Evolutionary conservation across 2,329 filamentous ascomycete species (phyloP).

Genomic region (Aspergillus ustus): DNA sequence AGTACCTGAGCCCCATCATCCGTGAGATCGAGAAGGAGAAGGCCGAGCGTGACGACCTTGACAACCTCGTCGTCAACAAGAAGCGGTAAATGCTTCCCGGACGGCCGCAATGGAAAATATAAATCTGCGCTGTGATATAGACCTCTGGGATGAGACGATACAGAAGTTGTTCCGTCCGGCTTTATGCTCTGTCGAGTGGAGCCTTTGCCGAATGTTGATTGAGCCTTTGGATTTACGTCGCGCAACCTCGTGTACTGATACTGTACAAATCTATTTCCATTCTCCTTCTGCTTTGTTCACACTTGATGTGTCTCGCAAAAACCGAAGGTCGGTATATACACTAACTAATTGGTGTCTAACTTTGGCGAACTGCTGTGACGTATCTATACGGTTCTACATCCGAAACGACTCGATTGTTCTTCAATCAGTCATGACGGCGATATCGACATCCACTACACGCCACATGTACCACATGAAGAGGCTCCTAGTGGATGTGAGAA

Average conservation of each 20-base stretch:
- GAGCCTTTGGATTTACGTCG: conserved; percentile 29
- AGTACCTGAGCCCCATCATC: conserved; percentile 71
- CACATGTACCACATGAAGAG: conserved; percentile 99
- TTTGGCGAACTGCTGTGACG: not conserved
- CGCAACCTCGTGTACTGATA: conserved; percentile 43
- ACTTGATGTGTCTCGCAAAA: not conserved
- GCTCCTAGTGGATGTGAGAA: conserved; percentile 58
- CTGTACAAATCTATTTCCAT: conserved; percentile 48
- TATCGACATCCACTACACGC: conserved; percentile 79
- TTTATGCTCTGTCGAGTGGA: conserved; percentile 26
- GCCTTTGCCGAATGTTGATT: conserved; percentile 28
- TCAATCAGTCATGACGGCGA: conserved; percentile 53
- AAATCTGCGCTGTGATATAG: conserved; percentile 22
- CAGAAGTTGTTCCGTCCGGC: conserved; percentile 28
- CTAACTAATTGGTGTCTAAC: not conserved
- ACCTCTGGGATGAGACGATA: conserved; percentile 27
- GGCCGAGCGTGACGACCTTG: conserved; percentile 70
- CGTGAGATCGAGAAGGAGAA: conserved; percentile 69
- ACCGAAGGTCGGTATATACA: not conserved
- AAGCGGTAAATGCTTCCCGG: conserved; percentile 43
- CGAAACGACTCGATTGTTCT: not conserved
- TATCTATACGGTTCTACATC: not conserved
- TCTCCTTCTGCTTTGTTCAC: conserved; percentile 22
- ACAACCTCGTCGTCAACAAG: conserved; percentile 65
- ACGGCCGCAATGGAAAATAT: conserved; percentile 28